Evolutionary conservation across 257 asterid genomes (phyloP).

Genomic region (Capsicum baccatum): DNA sequence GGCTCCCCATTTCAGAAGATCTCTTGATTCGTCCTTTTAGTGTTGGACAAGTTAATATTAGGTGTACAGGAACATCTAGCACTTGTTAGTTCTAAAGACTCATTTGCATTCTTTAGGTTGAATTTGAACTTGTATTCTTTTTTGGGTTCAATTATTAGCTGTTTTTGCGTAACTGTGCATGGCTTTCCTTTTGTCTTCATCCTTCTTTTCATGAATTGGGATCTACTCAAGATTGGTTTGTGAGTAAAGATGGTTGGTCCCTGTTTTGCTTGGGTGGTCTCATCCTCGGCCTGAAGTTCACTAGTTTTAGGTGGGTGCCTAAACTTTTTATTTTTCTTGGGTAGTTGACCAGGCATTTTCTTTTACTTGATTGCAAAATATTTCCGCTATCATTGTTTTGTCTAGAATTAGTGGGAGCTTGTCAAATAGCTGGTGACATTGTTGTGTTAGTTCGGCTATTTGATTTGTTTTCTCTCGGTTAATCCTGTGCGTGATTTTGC

Average conservation of each 20-base stretch:
- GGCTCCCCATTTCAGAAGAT: neutral
- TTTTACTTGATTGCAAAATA: neutral
- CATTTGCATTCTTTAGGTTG: constrained; percentile 3
- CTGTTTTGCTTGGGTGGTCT: neutral
- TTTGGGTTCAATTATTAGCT: neutral
- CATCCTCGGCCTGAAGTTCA: neutral
- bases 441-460: neutral
- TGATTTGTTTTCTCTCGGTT: neutral
- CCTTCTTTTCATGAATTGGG: neutral
- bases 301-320: neutral
- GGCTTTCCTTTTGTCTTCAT: neutral
- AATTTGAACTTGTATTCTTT: neutral
- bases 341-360: neutral
- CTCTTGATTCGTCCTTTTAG: neutral
- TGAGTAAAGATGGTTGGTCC: neutral
- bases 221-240: neutral
- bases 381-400: neutral
- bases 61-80: constrained; percentile 16
- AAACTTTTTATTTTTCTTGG: neutral
- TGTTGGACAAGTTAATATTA: neutral
- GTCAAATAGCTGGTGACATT: neutral
- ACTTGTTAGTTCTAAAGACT: neutral
- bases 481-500: neutral
- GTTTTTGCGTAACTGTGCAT: neutral
- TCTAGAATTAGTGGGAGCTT: neutral